Conservation (phyloP, 495 filamentous ascomycete species). For the Talaromyces adpressus region DNA sequence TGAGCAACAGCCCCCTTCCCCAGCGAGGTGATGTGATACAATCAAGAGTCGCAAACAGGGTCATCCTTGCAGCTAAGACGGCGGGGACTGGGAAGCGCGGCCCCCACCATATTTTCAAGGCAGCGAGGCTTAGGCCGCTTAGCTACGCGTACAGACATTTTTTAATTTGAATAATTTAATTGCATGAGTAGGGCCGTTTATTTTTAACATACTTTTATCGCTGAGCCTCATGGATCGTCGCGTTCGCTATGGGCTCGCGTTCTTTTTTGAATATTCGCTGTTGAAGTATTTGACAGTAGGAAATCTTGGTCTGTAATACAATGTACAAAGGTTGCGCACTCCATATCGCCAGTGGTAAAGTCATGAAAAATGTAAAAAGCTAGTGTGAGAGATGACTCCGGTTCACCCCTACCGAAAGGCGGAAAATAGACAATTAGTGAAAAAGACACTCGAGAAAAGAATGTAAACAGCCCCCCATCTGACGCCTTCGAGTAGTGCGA, state of each 20-base stretch:
- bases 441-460: neutral
- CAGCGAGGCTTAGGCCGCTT: neutral
- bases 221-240: neutral
- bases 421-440: constrained; percentile 2
- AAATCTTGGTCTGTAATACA: constrained; percentile 1
- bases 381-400: constrained; percentile 1
- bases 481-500: neutral
- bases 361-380: neutral
- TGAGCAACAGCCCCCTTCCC: neutral
- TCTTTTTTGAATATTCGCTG: neutral
- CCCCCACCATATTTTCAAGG: neutral
- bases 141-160: neutral
- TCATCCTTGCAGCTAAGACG: neutral
- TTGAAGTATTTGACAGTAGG: constrained; percentile 4
- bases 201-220: neutral
- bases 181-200: neutral
- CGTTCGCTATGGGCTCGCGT: neutral
- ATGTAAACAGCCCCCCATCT: neutral
- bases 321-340: constrained; percentile 4
- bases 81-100: neutral
- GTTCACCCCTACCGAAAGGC: constrained; percentile 2
- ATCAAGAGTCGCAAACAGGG: neutral
- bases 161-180: neutral
- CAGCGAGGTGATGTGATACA: neutral
- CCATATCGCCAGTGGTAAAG: constrained; percentile 2